Evolutionary conservation across 176 grass and related monocot species (phyloP).

Genomic region (bread wheat (Triticum aestivum)): IWGSC_CS_RefSeq_v2.1 NC_057806.1:438595725-438596224

Average conservation of each 20-base stretch:
- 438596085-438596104: not conserved
- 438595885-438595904: constrained; percentile 99
- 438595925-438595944: constrained; percentile 97
- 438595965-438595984: constrained; percentile 99
- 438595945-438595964: constrained; percentile 95
- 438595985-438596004: constrained; percentile 98
- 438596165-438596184: constrained; percentile 89
- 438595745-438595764: not conserved
- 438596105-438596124: not conserved
- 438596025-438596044: constrained; percentile 96
- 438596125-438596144: constrained; percentile 68
- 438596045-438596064: not conserved
- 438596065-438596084: not conserved
- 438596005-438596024: constrained; percentile 96
- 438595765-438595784: not conserved
- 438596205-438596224: constrained; percentile 88
- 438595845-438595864: constrained; percentile 95
- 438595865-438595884: constrained; percentile 87
- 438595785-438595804: not conserved
- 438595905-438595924: constrained; percentile 79
- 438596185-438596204: constrained; percentile 99
- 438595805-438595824: not conserved
- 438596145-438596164: constrained; percentile 99
- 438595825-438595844: constrained; percentile 99
- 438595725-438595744: constrained; percentile 90